Evolutionary conservation across 768 basidiomycete species (phyloP).

Genomic region (Flagelloscypha sp.): DNA sequence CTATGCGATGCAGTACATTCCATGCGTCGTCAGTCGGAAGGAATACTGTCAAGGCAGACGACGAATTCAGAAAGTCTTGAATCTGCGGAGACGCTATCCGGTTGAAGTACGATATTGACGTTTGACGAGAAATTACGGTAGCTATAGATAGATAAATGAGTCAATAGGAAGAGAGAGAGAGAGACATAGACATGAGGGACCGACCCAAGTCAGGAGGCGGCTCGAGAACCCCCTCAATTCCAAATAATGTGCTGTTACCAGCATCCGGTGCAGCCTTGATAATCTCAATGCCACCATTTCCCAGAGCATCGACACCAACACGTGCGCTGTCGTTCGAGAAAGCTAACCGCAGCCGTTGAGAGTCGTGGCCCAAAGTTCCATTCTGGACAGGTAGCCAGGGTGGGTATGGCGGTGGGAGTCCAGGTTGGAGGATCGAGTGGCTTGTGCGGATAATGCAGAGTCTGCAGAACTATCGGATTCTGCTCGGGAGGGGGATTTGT

Average conservation of each 20-base stretch:
- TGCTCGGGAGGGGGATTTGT: constrained; percentile 32
- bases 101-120: constrained; percentile 64
- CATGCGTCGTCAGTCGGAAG: constrained; percentile 83
- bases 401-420: constrained; percentile 62
- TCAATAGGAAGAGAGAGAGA: constrained; percentile 3
- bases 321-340: constrained; percentile 37
- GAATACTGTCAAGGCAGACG: constrained; percentile 78
- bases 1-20: constrained; percentile 64
- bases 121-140: constrained; percentile 46
- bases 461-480: constrained; percentile 36
- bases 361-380: constrained; percentile 70
- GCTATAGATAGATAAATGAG: constrained; percentile 31
- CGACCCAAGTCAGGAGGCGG: constrained; percentile 69
- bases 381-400: constrained; percentile 84
- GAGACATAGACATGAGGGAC: constrained; percentile 16
- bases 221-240: constrained; percentile 65
- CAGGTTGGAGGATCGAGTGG: constrained; percentile 51
- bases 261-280: constrained; percentile 49
- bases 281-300: constrained; percentile 64
- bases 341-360: constrained; percentile 71
- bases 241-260: constrained; percentile 71
- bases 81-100: constrained; percentile 61
- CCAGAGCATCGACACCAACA: constrained; percentile 73
- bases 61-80: constrained; percentile 47
- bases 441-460: constrained; percentile 64